Percentiles rank a stretch among this genome's conserved stretches.
Conservation (phyloP, 768 basidiomycete genomes). For the Leccinellum luteum region DNA sequence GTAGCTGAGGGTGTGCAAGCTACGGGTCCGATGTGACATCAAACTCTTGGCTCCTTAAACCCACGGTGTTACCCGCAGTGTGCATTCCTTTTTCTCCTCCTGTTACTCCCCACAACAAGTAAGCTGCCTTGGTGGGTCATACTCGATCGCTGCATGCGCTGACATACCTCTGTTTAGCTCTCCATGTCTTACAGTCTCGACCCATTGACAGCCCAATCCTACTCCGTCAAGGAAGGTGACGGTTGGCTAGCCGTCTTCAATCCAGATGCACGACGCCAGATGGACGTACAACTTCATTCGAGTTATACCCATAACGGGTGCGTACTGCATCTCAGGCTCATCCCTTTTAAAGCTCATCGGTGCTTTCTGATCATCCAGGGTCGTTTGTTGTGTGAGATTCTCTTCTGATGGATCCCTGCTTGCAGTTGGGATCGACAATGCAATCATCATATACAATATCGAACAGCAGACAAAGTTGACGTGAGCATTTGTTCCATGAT, state of each 20-base stretch:
- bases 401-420: constrained; percentile 31
- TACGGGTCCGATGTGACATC: constrained; percentile 4
- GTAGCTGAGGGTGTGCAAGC: no score
- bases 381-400: constrained; percentile 32
- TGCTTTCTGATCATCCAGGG: constrained; percentile 16
- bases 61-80: neutral
- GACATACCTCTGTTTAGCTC: constrained; percentile 1
- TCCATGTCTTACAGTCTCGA: constrained; percentile 28
- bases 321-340: constrained; percentile 26
- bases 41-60: neutral
- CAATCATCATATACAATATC: constrained; percentile 29
- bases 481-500: constrained; percentile 13
- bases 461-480: constrained; percentile 26
- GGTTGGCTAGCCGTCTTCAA: constrained; percentile 58
- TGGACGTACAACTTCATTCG: constrained; percentile 60
- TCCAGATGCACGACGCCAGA: constrained; percentile 43
- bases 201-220: constrained; percentile 26
- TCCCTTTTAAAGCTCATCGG: constrained; percentile 11
- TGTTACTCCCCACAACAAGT: constrained; percentile 1
- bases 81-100: neutral
- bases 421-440: constrained; percentile 33
- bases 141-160: neutral
- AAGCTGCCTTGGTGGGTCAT: neutral
- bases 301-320: constrained; percentile 83
- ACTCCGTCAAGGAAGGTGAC: constrained; percentile 42